A percentile compares a stretch with the other conserved stretches of the same genome.
These are phyloP conservation scores for Aspergillus neoniger DNA, from an alignment of 2,329 filamentous ascomycete genomes.

Conservation along the genomic window DNA sequence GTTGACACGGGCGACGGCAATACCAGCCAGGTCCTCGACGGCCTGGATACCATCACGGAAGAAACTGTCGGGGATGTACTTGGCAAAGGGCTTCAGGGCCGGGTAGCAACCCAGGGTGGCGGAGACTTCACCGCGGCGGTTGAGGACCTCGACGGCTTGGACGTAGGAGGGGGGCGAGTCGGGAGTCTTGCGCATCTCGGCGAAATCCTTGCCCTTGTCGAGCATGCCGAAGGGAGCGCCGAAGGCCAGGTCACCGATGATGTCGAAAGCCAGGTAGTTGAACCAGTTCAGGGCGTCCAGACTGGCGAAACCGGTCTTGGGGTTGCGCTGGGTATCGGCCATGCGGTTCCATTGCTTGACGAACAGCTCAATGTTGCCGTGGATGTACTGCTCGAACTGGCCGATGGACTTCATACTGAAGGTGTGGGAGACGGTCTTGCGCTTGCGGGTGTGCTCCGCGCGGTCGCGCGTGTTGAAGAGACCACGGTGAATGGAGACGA, in stretches of 20 bases:
- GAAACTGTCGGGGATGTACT: slow-evolving; percentile 79
- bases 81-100: slow-evolving; percentile 73
- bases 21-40: slow-evolving; percentile 79
- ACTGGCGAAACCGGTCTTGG: slow-evolving; percentile 58
- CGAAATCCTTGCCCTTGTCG: slow-evolving; percentile 70
- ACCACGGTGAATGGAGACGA: slow-evolving; percentile 81
- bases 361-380: slow-evolving; percentile 73
- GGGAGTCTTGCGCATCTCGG: slow-evolving; percentile 67
- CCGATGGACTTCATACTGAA: slow-evolving; percentile 79
- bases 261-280: slow-evolving; percentile 66
- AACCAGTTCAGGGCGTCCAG: slow-evolving; percentile 80
- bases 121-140: slow-evolving; percentile 83
- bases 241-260: slow-evolving; percentile 66
- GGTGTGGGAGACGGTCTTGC: slow-evolving; percentile 84
- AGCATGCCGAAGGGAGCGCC: slow-evolving; percentile 84
- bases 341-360: slow-evolving; percentile 72
- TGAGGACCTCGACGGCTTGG: slow-evolving; percentile 82
- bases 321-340: slow-evolving; percentile 49
- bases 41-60: slow-evolving; percentile 73
- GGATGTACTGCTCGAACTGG: slow-evolving; percentile 88
- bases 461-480: slow-evolving; percentile 89
- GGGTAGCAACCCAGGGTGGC: slow-evolving; percentile 76
- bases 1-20: slow-evolving; percentile 80
- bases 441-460: slow-evolving; percentile 80
- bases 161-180: slow-evolving; percentile 67